Base-by-base conservation (phyloP, 139 green algal genomes). In the Haematococcus sp. region DNA sequence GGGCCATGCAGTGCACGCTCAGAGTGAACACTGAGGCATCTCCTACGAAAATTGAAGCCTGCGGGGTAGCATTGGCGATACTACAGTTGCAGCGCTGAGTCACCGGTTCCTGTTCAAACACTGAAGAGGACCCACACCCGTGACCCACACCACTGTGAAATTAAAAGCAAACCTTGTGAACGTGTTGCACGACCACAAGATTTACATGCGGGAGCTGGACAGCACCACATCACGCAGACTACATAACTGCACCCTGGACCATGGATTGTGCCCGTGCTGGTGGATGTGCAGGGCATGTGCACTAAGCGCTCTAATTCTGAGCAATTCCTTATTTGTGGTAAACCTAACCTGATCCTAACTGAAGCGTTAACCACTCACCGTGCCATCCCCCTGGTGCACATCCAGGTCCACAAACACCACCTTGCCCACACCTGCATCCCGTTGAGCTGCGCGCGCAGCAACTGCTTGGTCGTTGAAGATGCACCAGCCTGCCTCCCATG, bases 351-450 rank as follows among this genome's bases (percentile, higher is more conserved):
- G 11, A 49, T 11, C 40, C 40, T 19, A 11, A 7, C 7, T 7
- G 7, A 49, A 7, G 40, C 40, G 7, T 49, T 7, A 49, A 49
- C 40, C 46, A 30, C 1, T 58, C 43, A 51, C 89, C 82, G 83
- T 92, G 56, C 88, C 88, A 70, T 93, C 91, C 1, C 87, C 88
- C 64, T 92, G 87, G 51, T 92, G 87, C 20, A 89, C 84, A 58
- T 92, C 87, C 19, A 88, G 60, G 60, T 89, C 87, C 2, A 92
- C 31, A 51, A 92, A 79, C 40, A 91, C 59, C 31, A 89, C 78
- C 5, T 75, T 79, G 1, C 74, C 67, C 17, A 83, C n/a, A 28
- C 70, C 77, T 44, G 61, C 63, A 34, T 81, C 73, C 2, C 60
- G 51, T 54, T 83, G 63, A 0, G 77, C 80, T 7, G 73, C 70